Evolutionary conservation across 306 rosid genomes (phyloP).

Genomic region (Quercus mongolica): DNA sequence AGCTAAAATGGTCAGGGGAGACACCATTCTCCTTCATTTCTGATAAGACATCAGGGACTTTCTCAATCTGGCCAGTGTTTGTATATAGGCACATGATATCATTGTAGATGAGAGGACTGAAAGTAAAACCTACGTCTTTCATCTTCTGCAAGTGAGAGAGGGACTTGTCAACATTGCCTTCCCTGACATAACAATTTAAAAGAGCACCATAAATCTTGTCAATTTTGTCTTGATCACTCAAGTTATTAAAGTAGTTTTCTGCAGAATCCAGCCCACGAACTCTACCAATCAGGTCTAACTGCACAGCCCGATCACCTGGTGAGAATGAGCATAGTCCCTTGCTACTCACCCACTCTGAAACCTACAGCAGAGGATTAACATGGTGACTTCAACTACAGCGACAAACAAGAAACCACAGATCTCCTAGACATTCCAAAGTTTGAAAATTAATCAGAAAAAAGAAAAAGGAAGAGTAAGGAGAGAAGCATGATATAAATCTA

Average conservation of each 20-base stretch:
- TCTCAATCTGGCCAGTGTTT: slow-evolving; percentile 42
- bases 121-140: slow-evolving; percentile 60
- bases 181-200: slow-evolving; percentile 67
- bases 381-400: neutral
- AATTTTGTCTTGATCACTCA: slow-evolving; percentile 42
- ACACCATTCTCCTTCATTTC: slow-evolving; percentile 58
- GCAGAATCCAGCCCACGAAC: slow-evolving; percentile 58
- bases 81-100: slow-evolving; percentile 61
- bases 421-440: neutral
- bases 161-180: slow-evolving; percentile 56
- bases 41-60: slow-evolving; percentile 47
- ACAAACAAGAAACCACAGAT: neutral
- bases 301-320: slow-evolving; percentile 51
- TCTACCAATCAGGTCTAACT: slow-evolving; percentile 56
- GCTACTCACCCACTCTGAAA: slow-evolving; percentile 73
- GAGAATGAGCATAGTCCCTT: slow-evolving; percentile 36
- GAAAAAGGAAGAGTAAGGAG: neutral
- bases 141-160: slow-evolving; percentile 58
- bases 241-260: slow-evolving; percentile 52
- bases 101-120: slow-evolving; percentile 43
- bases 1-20: slow-evolving; percentile 55
- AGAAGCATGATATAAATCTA: neutral
- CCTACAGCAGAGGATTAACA: slow-evolving; percentile 29
- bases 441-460: neutral
- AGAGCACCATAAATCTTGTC: slow-evolving; percentile 58